Evolutionary conservation across 495 filamentous ascomycete species (phyloP), one percentile per base, ranked within the genome.

Genomic region (Penicillium subrubescens): DNA sequence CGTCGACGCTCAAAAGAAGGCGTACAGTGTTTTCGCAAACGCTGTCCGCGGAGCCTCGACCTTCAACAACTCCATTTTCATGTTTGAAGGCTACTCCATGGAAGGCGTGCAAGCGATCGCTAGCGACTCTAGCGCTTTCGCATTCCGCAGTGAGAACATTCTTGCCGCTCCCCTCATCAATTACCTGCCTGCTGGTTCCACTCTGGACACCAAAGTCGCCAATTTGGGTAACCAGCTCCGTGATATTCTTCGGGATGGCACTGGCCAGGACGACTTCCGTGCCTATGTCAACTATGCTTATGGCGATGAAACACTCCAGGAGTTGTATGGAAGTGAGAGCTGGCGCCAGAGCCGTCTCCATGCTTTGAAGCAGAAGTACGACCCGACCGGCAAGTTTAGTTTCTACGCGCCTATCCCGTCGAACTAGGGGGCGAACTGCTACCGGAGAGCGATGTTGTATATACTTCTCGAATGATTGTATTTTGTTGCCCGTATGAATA

Each of bases 241-340:
- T 6, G 39, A 78, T 8, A 76, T 83, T 11, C 70, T 86, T 3
- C 66, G 68, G 31, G 51, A 78, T 7, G 81, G 67, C 5, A 80
- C 67, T 62, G 81, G 77, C 0, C 46, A 63, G 12, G 35, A 63
- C 5, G 65, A 82, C 34, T 53, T 83, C 57, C 72, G 79, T 34
- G 70, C 81, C 0, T 89, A 89, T 61, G 81, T 88, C 50, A 89
- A 89, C 67, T 89, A 89, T 72, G 87, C 87, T 0, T 77, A 79
- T 56, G 86, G 87, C 3, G 71, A 81, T 34, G 86, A 89, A 75
- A 69, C 67, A 0, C 33, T 59, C 8, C 29, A 80, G 71, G 66
- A 75, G 33, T 68, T 73, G 71, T 89, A 89, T 59, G 86, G 87
- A 0, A 67, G 71, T 55, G 84, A 86, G 55, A n/a, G 59, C 17